phyloP scores from a whole-genome alignment of 805 yeast genomes.

The Suhomyces sp. region DNA sequence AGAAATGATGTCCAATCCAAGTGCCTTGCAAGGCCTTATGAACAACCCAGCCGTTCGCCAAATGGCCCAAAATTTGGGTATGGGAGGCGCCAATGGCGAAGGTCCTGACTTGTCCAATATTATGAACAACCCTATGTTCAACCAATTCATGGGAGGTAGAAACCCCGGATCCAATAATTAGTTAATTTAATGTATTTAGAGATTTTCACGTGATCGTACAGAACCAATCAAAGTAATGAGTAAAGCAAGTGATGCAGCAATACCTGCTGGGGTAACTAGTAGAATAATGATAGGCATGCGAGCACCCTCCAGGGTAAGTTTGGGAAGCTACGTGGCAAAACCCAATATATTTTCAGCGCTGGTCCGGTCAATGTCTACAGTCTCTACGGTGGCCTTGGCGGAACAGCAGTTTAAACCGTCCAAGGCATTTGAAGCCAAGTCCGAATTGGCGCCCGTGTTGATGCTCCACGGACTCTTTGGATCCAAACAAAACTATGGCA shows the following conservation, averaged over 20 bases:
- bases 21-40: slow-evolving; percentile 69
- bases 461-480: slow-evolving; percentile 59
- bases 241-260: background rate
- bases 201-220: background rate
- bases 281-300: background rate
- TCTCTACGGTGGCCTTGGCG: slow-evolving; percentile 2
- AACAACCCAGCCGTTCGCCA: slow-evolving; percentile 75
- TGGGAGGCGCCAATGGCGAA: slow-evolving; percentile 52
- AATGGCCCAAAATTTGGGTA: slow-evolving; percentile 77
- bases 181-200: background rate
- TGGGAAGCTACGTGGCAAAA: background rate
- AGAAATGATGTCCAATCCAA: slow-evolving; percentile 82
- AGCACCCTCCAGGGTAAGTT: background rate
- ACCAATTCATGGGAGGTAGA: slow-evolving; percentile 60
- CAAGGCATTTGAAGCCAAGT: slow-evolving; percentile 1
- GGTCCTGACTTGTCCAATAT: slow-evolving; percentile 62
- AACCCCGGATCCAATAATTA: slow-evolving; percentile 3
- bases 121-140: slow-evolving; percentile 78
- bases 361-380: background rate
- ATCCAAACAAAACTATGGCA: slow-evolving; percentile 40
- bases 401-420: slow-evolving; percentile 7
- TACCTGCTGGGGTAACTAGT: background rate
- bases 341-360: background rate
- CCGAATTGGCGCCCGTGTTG: slow-evolving; percentile 37
- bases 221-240: background rate